Conservation (phyloP, 129 eudicot genomes). For the Saposhnikovia divaricata region DNA sequence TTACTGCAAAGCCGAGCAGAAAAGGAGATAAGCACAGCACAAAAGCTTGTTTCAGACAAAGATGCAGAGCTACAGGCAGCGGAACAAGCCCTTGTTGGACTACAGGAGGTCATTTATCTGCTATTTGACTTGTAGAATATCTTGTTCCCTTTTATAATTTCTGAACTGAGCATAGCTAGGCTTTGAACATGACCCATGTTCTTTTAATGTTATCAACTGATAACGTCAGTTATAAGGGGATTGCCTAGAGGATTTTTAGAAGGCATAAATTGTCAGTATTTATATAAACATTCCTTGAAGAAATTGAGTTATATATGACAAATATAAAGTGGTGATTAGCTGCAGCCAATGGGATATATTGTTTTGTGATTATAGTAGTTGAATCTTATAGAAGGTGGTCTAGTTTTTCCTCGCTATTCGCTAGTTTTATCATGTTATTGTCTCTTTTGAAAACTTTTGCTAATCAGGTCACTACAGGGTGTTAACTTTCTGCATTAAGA, state of each 20-base stretch:
- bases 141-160: neutral
- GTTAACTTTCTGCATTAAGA: neutral
- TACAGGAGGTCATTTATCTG: conserved; percentile 47
- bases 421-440: neutral
- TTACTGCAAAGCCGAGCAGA: conserved; percentile 76
- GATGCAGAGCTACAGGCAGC: conserved; percentile 74
- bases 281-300: neutral
- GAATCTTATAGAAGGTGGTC: neutral
- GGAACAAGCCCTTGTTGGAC: conserved; percentile 73
- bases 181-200: neutral
- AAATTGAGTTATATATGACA: neutral
- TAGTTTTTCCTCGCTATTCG: neutral
- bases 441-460: neutral
- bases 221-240: neutral
- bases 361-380: neutral
- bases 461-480: neutral
- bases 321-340: neutral
- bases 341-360: neutral
- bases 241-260: neutral
- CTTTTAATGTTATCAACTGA: neutral
- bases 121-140: neutral
- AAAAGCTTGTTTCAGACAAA: conserved; percentile 56
- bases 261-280: neutral
- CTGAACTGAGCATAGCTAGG: neutral
- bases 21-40: conserved; percentile 63